These are phyloP conservation scores for Taxillus chinensis DNA, from an alignment of 164 flowering plant genomes.

Conservation along the genomic window DNA sequence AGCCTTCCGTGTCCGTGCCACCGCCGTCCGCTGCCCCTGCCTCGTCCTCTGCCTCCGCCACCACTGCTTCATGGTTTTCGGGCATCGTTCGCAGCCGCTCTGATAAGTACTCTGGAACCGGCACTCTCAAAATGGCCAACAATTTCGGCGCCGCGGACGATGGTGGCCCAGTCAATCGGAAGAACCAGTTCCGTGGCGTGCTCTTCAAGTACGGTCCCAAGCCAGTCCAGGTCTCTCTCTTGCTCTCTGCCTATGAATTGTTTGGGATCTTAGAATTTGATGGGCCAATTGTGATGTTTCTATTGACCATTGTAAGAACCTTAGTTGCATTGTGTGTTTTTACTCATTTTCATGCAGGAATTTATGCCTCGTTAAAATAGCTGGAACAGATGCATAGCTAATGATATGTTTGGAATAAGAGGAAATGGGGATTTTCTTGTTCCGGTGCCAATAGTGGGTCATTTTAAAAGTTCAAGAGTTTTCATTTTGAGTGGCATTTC, in stretches of 20 bases:
- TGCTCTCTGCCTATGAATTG: background rate
- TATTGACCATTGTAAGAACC: no score
- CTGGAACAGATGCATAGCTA: background rate
- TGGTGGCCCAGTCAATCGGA: conserved; percentile 40
- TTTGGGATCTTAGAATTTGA: background rate
- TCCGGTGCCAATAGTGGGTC: background rate
- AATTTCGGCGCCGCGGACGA: conserved; percentile 9
- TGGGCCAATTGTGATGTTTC: no score
- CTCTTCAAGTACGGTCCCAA: conserved; percentile 86
- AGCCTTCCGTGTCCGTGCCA: background rate
- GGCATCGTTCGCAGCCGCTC: conserved; percentile 64
- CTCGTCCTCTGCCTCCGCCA: conserved; percentile 11
- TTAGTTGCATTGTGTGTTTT: no score
- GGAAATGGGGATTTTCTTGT: background rate
- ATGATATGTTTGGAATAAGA: background rate
- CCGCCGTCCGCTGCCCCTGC: conserved; percentile 12
- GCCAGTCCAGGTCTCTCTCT: conserved; percentile 47
- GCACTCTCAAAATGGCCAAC: conserved; percentile 22
- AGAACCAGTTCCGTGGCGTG: conserved; percentile 63
- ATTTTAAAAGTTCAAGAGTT: background rate
- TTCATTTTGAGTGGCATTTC: background rate
- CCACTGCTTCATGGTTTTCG: conserved; percentile 63
- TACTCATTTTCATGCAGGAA: no score
- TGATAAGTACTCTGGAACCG: conserved; percentile 13
- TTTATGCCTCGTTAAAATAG: no score